Conservation (phyloP, 805 yeast genomes). For the Pichia kluyveri region DNA sequence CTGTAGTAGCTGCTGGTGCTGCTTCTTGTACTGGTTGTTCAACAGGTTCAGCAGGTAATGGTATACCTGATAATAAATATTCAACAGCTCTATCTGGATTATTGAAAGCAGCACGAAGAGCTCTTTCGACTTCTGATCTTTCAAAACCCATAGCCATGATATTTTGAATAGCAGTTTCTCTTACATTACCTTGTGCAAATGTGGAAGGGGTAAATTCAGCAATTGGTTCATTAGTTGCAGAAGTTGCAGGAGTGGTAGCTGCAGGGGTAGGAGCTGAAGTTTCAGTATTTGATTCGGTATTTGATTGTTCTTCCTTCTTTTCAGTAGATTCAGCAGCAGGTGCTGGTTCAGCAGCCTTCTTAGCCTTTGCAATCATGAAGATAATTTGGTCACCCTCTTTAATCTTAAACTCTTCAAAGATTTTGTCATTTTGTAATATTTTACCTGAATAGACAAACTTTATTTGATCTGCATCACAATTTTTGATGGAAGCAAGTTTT, state of each 20-base stretch:
- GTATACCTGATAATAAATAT: slow-evolving; percentile 77
- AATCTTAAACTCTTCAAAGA: slow-evolving; percentile 61
- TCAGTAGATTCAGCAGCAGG: slow-evolving; percentile 10
- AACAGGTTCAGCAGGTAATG: slow-evolving; percentile 11
- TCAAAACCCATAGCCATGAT: slow-evolving; percentile 97
- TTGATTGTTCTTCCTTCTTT: slow-evolving; percentile 9
- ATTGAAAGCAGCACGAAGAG: slow-evolving; percentile 90
- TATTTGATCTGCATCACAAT: slow-evolving; percentile 62
- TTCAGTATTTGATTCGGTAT: slow-evolving; percentile 8
- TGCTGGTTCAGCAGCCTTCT: slow-evolving; percentile 24
- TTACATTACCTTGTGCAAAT: slow-evolving; percentile 67
- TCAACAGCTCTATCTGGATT: slow-evolving; percentile 98
- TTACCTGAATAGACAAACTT: slow-evolving; percentile 88
- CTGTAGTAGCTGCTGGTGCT: slow-evolving; percentile 11
- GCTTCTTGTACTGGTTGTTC: slow-evolving; percentile 6
- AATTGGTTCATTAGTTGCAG: slow-evolving; percentile 3
- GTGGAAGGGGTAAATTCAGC: slow-evolving; percentile 36
- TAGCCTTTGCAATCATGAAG: slow-evolving; percentile 72
- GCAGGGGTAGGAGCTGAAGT: slow-evolving; percentile 18
- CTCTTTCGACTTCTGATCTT: slow-evolving; percentile 78
- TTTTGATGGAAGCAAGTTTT: slow-evolving; percentile 58
- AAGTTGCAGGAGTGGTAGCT: slow-evolving; percentile 17
- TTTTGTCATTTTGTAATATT: slow-evolving; percentile 76
- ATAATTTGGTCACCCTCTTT: slow-evolving; percentile 84
- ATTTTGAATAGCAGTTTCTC: slow-evolving; percentile 69